Evolutionary conservation across 306 rosid species (phyloP).

Genomic region (Vigna nakashimae): DNA sequence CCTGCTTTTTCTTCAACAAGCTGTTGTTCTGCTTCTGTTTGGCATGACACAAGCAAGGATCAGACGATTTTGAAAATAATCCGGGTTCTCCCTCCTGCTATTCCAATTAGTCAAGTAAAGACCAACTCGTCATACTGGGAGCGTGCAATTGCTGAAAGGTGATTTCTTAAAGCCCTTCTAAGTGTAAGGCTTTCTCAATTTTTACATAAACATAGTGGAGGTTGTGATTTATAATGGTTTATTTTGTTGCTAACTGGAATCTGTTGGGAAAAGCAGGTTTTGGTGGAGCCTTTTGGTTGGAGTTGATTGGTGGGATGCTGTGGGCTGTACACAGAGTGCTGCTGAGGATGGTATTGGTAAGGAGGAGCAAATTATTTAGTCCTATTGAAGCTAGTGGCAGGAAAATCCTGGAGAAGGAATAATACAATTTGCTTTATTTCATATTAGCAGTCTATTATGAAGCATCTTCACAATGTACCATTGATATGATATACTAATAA

Average conservation of each 20-base stretch:
- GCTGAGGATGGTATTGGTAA: conserved; percentile 98
- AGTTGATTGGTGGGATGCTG: conserved; percentile 99
- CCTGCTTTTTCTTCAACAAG: conserved; percentile 97
- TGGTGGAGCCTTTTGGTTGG: conserved; percentile 99
- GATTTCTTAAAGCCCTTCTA: conserved; percentile 36
- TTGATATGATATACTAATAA: conserved; percentile 33
- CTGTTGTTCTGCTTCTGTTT: conserved; percentile 97
- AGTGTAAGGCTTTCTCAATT: conserved; percentile 6
- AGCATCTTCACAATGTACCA: conserved; percentile 15
- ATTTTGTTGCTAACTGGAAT: conserved; percentile 46
- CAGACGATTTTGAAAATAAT: conserved; percentile 80
- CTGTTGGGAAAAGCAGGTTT: conserved; percentile 66
- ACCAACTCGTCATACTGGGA: conserved; percentile 83
- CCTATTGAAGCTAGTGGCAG: conserved; percentile 25
- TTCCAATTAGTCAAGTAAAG: conserved; percentile 74
- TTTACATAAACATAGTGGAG: conserved; percentile 25
- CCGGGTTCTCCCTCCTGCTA: conserved; percentile 95
- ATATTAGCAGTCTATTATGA: conserved; percentile 25
- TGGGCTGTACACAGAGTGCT: conserved; percentile 97
- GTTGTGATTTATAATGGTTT: conserved; percentile 39
- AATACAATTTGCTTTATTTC: conserved; percentile 31
- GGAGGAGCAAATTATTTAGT: conserved; percentile 43
- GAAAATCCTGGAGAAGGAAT: conserved; percentile 12
- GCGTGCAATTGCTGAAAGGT: conserved; percentile 99
- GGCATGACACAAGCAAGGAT: conserved; percentile 88